These are phyloP conservation scores for Trametes hirsuta DNA, from an alignment of 1,284 basidiomycete genomes.

Conservation along the genomic window DNA sequence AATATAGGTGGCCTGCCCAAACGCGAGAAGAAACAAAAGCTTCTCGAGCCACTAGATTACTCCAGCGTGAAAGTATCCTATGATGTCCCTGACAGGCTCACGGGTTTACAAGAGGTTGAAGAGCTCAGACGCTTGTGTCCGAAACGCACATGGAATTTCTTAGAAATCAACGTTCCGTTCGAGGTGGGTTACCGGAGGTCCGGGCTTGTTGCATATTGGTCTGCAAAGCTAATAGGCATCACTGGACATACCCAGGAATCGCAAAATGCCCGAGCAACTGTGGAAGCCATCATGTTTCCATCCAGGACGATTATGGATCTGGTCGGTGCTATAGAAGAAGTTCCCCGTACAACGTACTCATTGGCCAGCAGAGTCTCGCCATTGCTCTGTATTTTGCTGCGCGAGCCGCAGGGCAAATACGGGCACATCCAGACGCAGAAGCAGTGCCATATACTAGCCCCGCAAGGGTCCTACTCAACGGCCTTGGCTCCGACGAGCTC, in stretches of 20 bases:
- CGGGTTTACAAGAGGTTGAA: conserved; percentile 75
- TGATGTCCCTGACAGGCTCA: conserved; percentile 86
- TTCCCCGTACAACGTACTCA: conserved; percentile 1
- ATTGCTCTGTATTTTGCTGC: conserved; percentile 94
- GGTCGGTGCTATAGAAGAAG: conserved; percentile 46
- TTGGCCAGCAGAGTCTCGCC: conserved; percentile 76
- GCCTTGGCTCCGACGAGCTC: conserved; percentile 94
- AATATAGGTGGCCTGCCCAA: conserved; percentile 46
- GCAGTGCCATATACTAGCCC: conserved; percentile 64
- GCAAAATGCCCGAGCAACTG: conserved; percentile 51
- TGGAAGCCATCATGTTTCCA: conserved; percentile 84
- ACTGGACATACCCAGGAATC: conserved; percentile 56
- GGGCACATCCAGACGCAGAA: conserved; percentile 38
- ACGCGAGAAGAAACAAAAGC: conserved; percentile 45
- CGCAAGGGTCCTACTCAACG: conserved; percentile 87
- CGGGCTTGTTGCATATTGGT: not conserved
- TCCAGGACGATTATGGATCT: conserved; percentile 90
- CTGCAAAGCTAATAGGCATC: conserved; percentile 9
- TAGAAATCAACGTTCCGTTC: conserved; percentile 86
- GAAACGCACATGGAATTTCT: conserved; percentile 86
- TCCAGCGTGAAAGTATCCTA: conserved; percentile 43
- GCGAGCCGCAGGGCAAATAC: conserved; percentile 68
- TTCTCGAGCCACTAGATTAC: conserved; percentile 28
- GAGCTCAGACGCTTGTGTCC: conserved; percentile 80
- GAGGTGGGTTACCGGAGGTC: conserved; percentile 49